These are phyloP conservation scores for Paramecium octaurelia DNA, from an alignment of 73 alveolate species.

Conservation along the genomic window DNA sequence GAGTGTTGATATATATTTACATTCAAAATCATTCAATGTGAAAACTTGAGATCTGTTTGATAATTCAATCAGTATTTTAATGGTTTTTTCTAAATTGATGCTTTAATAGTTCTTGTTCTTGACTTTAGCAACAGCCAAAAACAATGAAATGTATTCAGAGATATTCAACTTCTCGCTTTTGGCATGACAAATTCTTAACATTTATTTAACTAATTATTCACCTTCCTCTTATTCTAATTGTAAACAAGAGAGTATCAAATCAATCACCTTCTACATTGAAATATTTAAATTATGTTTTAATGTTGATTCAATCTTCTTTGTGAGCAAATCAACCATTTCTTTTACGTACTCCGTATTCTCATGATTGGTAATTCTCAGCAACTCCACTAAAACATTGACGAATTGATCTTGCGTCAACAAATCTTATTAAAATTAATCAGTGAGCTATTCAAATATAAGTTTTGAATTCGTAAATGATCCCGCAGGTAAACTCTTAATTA, in stretches of 20 bases:
- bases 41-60: not conserved
- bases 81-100: constrained; percentile 4
- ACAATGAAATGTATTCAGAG: not conserved
- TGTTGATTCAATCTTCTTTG: not conserved
- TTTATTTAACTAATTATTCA: not conserved
- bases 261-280: not conserved
- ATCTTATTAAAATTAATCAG: not conserved
- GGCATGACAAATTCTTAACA: constrained; percentile 2
- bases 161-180: constrained; percentile 24
- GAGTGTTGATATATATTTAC: not conserved
- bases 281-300: not conserved
- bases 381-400: not conserved
- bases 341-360: not conserved
- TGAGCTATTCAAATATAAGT: not conserved
- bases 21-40: not conserved
- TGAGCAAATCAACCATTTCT: not conserved
- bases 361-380: not conserved
- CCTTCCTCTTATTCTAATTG: not conserved
- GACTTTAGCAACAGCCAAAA: not conserved
- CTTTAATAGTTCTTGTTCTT: not conserved
- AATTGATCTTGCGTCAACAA: not conserved
- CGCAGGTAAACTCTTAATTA: not conserved
- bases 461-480: not conserved
- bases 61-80: not conserved
- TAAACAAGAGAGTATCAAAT: not conserved